Percentiles rank a stretch among this genome's conserved stretches.
These are phyloP conservation scores for Oryza australiensis DNA, from an alignment of 176 grass and related monocot species.

Conservation along the genomic window DNA sequence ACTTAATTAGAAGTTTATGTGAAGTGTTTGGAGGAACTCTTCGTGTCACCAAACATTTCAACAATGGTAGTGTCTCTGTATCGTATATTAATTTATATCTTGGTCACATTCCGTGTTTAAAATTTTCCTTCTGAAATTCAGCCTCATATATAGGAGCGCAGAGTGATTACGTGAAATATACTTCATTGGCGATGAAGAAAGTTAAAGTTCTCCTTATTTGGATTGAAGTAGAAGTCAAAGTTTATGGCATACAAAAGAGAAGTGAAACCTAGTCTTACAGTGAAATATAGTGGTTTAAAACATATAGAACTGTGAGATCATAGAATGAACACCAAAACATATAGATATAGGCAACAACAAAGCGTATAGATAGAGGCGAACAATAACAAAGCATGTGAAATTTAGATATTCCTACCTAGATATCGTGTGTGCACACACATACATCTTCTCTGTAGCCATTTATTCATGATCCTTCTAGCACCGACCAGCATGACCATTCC, in stretches of 20 bases:
- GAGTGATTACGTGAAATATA: neutral
- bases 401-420: neutral
- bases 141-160: neutral
- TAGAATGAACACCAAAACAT: neutral
- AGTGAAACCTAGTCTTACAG: neutral
- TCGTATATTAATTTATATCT: neutral
- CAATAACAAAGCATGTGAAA: neutral
- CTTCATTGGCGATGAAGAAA: neutral
- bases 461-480: too few relatives aligned
- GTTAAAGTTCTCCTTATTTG: neutral
- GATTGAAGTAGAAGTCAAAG: neutral
- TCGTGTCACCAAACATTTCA: neutral
- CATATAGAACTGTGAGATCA: too few relatives aligned
- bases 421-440: neutral
- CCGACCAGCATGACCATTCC: too few relatives aligned
- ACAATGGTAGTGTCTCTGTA: neutral
- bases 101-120: neutral
- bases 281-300: neutral
- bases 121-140: neutral
- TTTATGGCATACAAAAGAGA: neutral
- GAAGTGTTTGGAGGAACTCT: neutral
- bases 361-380: neutral
- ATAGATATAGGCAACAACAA: neutral
- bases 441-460: too few relatives aligned
- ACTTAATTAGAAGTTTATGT: neutral